Evolutionary conservation across 176 grass and related monocot species (phyloP), one percentile per base, ranked within the genome.

Genomic region (Bromus sterilis): DNA sequence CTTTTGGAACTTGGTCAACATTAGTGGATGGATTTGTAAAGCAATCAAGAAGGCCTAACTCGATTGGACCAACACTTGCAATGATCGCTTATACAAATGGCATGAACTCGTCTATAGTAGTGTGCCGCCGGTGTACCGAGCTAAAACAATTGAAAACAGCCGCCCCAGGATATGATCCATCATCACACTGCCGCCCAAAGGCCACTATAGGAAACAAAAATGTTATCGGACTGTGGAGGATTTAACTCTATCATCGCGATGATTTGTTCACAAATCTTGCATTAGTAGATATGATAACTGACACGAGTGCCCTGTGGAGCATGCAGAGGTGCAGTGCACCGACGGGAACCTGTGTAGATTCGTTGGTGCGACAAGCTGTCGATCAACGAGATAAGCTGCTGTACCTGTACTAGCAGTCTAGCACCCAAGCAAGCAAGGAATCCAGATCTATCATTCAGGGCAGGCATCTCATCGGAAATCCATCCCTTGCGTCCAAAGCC

Each of bases 401-500:
- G 51, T 51, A 71, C 63, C n/a, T n/a, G n/a, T 28, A 14, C 4
- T 5, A 44, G 42, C 14, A 49, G n/a, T n/a, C 2, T 21, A 42
- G 18, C 29, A 6, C 21, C 18, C 15, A 66, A 39, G 73, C 15
- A 66, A 39, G 73, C 83, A 82, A 89, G 56, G 66, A 73, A 89
- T 81, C 83, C 43, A 82, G 62, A 44, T 71, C 67, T 39, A 61
- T n/a, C n/a, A n/a, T n/a, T n/a, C n/a, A n/a, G n/a, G n/a, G n/a
- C n/a, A 43, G 48, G 80, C 78, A 83, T 88, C 30, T 10, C 8
- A 76, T 59, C 28, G 11, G 6, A 66, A 66, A 20, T 5, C 62
- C 32, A 64, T 40, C 79, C 64, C 79, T 90, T 79, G 79, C 24
- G 24, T 86, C 66, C 48, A 86, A 83, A 86, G 79, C 30, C 23